phyloP scores from a whole-genome alignment of 2,329 filamentous ascomycete genomes.

The Sphaerulina populicola region DNA sequence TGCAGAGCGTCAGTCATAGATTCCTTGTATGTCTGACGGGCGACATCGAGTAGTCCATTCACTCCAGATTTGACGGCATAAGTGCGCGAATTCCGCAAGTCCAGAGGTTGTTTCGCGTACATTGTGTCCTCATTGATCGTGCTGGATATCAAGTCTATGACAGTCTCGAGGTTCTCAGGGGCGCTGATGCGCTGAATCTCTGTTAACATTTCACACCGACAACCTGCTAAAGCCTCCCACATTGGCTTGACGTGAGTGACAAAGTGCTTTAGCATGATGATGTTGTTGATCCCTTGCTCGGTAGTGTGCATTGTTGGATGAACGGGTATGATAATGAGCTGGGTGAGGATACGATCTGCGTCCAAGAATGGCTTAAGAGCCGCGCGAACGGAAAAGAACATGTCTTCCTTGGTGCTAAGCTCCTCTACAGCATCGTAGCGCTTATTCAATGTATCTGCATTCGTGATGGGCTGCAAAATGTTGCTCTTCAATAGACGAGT shows the following conservation, averaged over 20 bases:
- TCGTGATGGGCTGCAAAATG: constrained; percentile 79
- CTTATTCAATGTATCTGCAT: constrained; percentile 55
- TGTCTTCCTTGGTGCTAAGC: constrained; percentile 69
- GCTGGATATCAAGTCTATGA: constrained; percentile 57
- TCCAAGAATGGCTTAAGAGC: constrained; percentile 69
- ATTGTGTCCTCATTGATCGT: constrained; percentile 74
- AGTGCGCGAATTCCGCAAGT: constrained; percentile 78
- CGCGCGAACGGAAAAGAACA: constrained; percentile 71
- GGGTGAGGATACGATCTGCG: constrained; percentile 69
- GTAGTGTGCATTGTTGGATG: constrained; percentile 58
- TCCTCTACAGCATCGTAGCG: constrained; percentile 81
- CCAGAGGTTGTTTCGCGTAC: constrained; percentile 69
- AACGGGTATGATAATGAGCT: constrained; percentile 69
- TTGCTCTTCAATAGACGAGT: constrained; percentile 72
- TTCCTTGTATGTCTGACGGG: constrained; percentile 82
- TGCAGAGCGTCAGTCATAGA: constrained; percentile 68
- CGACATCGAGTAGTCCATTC: constrained; percentile 79
- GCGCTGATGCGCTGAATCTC: constrained; percentile 62
- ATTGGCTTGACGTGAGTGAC: constrained; percentile 59
- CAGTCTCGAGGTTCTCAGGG: constrained; percentile 51
- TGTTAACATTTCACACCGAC: constrained; percentile 55
- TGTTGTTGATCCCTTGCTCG: constrained; percentile 75
- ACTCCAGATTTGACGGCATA: constrained; percentile 85
- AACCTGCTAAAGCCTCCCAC: constrained; percentile 58
- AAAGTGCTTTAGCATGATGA: constrained; percentile 80